Evolutionary conservation across 2,329 filamentous ascomycete species (phyloP).

Genomic region (Epichloe bromicola): DNA sequence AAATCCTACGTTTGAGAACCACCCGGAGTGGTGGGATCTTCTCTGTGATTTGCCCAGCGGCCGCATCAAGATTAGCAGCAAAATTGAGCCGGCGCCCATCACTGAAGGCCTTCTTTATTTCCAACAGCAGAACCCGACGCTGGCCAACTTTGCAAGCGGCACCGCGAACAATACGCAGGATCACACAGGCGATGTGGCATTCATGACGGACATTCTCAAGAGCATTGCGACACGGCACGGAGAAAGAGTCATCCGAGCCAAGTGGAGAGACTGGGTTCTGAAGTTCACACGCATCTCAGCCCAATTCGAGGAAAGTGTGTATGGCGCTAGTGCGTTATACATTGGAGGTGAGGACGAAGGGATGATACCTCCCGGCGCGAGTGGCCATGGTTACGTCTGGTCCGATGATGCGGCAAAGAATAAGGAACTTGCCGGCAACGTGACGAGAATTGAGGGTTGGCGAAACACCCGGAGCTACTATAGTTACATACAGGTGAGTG

Average conservation of each 20-base stretch:
- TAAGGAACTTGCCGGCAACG: conserved; percentile 80
- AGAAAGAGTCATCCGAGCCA: conserved; percentile 78
- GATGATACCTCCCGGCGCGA: conserved; percentile 41
- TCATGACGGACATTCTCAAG: conserved; percentile 75
- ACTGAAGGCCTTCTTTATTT: conserved; percentile 84
- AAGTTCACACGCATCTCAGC: conserved; percentile 88
- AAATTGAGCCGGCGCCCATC: conserved; percentile 65
- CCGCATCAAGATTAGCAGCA: conserved; percentile 84
- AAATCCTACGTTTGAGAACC: conserved; percentile 88
- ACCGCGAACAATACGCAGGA: conserved; percentile 39
- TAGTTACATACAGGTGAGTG: conserved; percentile 70
- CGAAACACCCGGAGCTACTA: conserved; percentile 91
- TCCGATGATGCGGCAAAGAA: conserved; percentile 66
- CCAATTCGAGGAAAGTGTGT: conserved; percentile 90
- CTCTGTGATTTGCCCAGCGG: conserved; percentile 87
- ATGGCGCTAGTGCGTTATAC: conserved; percentile 80
- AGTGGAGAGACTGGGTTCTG: conserved; percentile 89
- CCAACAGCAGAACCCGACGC: conserved; percentile 59
- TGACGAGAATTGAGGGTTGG: conserved; percentile 92
- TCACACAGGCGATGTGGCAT: conserved; percentile 72
- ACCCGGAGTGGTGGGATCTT: conserved; percentile 97
- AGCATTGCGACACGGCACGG: conserved; percentile 80
- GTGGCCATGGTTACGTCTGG: conserved; percentile 94
- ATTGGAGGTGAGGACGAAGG: conserved; percentile 66
- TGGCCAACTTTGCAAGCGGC: conserved; percentile 35